Evolutionary conservation across 495 filamentous ascomycete species (phyloP).

Genomic region (Penicillium herquei): DNA sequence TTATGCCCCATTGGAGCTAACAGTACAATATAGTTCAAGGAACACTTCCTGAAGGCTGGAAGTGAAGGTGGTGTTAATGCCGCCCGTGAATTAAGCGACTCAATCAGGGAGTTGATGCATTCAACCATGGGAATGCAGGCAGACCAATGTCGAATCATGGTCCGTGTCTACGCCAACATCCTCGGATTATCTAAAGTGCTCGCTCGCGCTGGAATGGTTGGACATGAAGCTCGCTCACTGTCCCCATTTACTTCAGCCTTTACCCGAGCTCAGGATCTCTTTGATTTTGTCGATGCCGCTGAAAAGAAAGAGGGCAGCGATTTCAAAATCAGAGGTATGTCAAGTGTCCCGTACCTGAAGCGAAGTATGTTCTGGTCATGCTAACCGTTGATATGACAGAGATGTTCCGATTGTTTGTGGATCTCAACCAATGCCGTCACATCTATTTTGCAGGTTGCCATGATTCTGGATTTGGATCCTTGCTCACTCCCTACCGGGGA

Average conservation of each 20-base stretch:
- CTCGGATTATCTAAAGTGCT: conserved; percentile 51
- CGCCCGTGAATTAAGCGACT: conserved; percentile 51
- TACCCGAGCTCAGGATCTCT: conserved; percentile 56
- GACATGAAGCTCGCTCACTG: conserved; percentile 52
- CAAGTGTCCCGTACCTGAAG: not conserved
- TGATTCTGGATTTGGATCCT: conserved; percentile 56
- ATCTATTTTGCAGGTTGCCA: conserved; percentile 66
- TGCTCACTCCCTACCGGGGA: conserved; percentile 51
- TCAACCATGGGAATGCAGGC: conserved; percentile 46
- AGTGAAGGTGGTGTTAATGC: conserved; percentile 57
- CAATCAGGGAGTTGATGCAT: conserved; percentile 45
- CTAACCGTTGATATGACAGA: conserved; percentile 28
- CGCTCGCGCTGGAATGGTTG: conserved; percentile 45
- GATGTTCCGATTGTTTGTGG: conserved; percentile 55
- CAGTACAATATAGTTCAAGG: conserved; percentile 44
- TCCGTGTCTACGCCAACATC: conserved; percentile 60
- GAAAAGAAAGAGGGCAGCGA: conserved; percentile 61
- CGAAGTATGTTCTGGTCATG: not conserved
- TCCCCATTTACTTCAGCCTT: conserved; percentile 57
- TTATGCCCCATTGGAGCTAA: not conserved
- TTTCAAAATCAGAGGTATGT: conserved; percentile 56
- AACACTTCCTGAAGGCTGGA: conserved; percentile 49
- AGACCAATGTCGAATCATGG: conserved; percentile 57
- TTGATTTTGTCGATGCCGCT: conserved; percentile 62
- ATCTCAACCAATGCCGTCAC: conserved; percentile 64